Evolutionary conservation across 2,329 filamentous ascomycete genomes (phyloP).

Genomic region (Pezicula rhizophila): DNA sequence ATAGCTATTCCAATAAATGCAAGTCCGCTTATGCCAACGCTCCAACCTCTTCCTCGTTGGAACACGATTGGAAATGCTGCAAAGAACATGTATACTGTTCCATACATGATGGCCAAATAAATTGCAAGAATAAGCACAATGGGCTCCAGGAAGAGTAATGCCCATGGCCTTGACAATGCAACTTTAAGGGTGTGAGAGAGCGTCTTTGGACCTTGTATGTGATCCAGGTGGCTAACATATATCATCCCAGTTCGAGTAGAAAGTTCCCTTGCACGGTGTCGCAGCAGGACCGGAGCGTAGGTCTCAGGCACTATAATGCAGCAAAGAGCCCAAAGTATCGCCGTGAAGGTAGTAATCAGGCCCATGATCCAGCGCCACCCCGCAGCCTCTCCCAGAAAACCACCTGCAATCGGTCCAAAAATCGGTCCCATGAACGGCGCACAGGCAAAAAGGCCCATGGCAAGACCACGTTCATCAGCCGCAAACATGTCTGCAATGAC

Average conservation of each 20-base stretch:
- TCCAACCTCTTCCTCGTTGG: slow-evolving; percentile 62
- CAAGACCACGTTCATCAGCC: slow-evolving; percentile 44
- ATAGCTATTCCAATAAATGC: slow-evolving; percentile 45
- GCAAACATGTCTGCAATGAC: slow-evolving; percentile 56
- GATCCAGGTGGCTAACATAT: slow-evolving; percentile 65
- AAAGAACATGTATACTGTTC: slow-evolving; percentile 61
- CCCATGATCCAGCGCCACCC: slow-evolving; percentile 72
- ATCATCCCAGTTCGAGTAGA: slow-evolving; percentile 46
- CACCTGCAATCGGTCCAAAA: slow-evolving; percentile 59
- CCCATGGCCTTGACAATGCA: slow-evolving; percentile 86
- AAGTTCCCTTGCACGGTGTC: slow-evolving; percentile 61
- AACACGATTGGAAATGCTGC: slow-evolving; percentile 67
- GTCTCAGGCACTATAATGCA: slow-evolving; percentile 50
- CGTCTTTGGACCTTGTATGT: slow-evolving; percentile 53
- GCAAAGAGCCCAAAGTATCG: slow-evolving; percentile 53
- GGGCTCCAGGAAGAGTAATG: slow-evolving; percentile 74
- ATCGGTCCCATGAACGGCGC: slow-evolving; percentile 55
- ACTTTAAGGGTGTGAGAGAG: slow-evolving; percentile 59
- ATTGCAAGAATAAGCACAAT: slow-evolving; percentile 79
- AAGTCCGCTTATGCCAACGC: slow-evolving; percentile 49
- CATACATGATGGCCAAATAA: slow-evolving; percentile 78
- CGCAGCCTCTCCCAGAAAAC: slow-evolving; percentile 48
- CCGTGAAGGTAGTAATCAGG: slow-evolving; percentile 60
- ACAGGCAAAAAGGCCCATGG: slow-evolving; percentile 62
- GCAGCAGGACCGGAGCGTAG: slow-evolving; percentile 61